Base-by-base conservation (phyloP, 2,329 filamentous ascomycete species). In the Colletotrichum sublineola region DNA sequence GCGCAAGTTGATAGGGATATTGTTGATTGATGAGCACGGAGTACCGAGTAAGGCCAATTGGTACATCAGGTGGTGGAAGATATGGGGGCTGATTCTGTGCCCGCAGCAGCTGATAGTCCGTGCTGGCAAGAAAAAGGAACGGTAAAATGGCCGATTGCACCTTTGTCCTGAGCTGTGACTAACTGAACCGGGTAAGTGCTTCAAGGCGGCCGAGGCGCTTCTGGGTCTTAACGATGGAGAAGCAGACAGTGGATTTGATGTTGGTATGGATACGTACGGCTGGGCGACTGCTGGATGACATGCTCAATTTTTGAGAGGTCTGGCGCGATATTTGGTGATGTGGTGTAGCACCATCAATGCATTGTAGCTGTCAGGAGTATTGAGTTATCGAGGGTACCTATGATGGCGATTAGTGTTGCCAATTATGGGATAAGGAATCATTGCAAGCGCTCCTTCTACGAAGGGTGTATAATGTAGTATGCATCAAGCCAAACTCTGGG, bases 1-100 rank as follows among this genome's bases (percentile, higher is more conserved):
- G 67, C 70, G 66, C 60, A 70, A 70, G 46, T 65, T 70, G 66
- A 69, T 65, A 61, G 36, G 61, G 55, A 69, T 63, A 63, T 31
- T 63, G 58, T 31, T 63, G 58, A 63, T 44, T 60, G 48, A 50
- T n/a, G 40, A 63, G 24, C 61, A 31, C 46, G 61, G 61, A 63
- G n/a, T 53, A 42, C 48, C 61, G 57, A 56, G 64, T 38, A 44
- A 40, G 52, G 46, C 40, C 33, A 53, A 44, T 33, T 33, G 61
- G 64, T 33, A 66, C 40, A 57, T 48, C 52, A 20, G 58, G 58
- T n/a, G 20, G 58, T 20, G 57, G 33, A 48, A 50, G 33, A 56
- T 56, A 56, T 36, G 33, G 33, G 53, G 50, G 58, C 40, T 57
- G 50, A 63, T 56, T 63, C 66, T 65, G 67, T 55, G 62, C 53